Percentiles rank a stretch among this genome's conserved stretches.
These are phyloP conservation scores for Trichoderma harzianum DNA, from an alignment of 2,329 filamentous ascomycete genomes.

Conservation along the genomic window DNA sequence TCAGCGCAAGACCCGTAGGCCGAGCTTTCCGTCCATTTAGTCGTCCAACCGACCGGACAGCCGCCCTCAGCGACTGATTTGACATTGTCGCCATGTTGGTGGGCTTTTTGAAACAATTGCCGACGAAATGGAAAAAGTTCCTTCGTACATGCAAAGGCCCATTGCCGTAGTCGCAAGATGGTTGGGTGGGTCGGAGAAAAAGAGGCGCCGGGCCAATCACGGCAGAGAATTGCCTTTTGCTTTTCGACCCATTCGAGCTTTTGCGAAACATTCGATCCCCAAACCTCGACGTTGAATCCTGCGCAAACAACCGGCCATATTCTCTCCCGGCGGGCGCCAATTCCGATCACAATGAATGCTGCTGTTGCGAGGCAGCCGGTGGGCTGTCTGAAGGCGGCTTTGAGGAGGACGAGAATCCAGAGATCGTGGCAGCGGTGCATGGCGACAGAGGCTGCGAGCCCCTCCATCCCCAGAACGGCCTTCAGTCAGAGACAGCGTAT, in stretches of 20 bases:
- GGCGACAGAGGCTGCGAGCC: conserved; percentile 37
- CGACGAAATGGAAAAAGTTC: conserved; percentile 19
- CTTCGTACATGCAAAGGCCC: conserved; percentile 3
- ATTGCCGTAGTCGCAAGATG: not conserved
- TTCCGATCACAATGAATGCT: conserved; percentile 53
- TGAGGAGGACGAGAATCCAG: conserved; percentile 57
- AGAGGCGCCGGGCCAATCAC: conserved; percentile 38
- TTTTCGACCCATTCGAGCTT: conserved; percentile 20
- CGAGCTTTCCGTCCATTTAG: conserved; percentile 1
- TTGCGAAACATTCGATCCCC: conserved; percentile 10
- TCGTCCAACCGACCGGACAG: conserved; percentile 26
- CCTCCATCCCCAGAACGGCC: conserved; percentile 26
- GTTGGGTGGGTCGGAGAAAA: conserved; percentile 30
- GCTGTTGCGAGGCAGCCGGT: conserved; percentile 62
- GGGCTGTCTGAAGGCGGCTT: conserved; percentile 64
- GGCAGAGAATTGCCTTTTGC: conserved; percentile 35
- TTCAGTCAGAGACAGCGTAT: conserved; percentile 37
- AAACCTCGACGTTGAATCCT: not conserved
- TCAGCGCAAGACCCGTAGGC: not conserved
- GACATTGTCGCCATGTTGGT: conserved; percentile 18
- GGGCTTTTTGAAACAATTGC: conserved; percentile 3
- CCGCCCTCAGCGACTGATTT: conserved; percentile 25
- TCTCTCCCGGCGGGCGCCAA: not conserved
- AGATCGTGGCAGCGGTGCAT: conserved; percentile 44
- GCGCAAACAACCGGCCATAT: conserved; percentile 18